phyloP scores from a whole-genome alignment of 78 protist genomes.

The Paratrimastix pyriformis region DNA sequence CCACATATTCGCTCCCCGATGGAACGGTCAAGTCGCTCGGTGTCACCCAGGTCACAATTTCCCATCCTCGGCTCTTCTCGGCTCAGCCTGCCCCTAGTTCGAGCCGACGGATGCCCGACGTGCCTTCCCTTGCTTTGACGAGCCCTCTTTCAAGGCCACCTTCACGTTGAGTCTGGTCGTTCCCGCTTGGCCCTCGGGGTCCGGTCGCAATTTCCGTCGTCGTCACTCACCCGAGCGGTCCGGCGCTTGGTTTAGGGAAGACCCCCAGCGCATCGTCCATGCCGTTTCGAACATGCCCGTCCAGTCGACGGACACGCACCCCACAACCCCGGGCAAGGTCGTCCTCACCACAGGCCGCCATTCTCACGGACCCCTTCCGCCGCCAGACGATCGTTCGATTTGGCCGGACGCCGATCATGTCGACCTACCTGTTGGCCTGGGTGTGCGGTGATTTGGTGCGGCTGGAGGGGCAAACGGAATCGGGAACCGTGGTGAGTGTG shows the following conservation, averaged over 20 bases:
- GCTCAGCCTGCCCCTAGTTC: too few relatives aligned
- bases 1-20: neutral
- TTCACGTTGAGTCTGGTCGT: constrained; percentile 1
- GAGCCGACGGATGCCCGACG: constrained; percentile 46
- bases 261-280: neutral
- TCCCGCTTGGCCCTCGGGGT: neutral
- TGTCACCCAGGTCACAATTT: too few relatives aligned
- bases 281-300: constrained; percentile 15
- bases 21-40: neutral
- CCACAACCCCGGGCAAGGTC: neutral
- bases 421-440: constrained; percentile 16
- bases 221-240: too few relatives aligned
- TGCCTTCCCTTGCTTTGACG: constrained; percentile 38
- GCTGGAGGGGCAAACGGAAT: neutral
- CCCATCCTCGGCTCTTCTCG: too few relatives aligned
- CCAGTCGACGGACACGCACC: neutral
- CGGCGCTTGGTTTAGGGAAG: neutral
- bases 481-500: neutral
- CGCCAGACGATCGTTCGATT: too few relatives aligned
- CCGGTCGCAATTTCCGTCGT: constrained; percentile 1
- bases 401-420: too few relatives aligned
- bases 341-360: neutral
- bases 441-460: neutral
- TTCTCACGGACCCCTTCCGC: neutral
- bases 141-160: constrained; percentile 33